Evolutionary conservation across 345 rosid genomes (phyloP).

Genomic region (rapeseed (Brassica napus)): DNA sequence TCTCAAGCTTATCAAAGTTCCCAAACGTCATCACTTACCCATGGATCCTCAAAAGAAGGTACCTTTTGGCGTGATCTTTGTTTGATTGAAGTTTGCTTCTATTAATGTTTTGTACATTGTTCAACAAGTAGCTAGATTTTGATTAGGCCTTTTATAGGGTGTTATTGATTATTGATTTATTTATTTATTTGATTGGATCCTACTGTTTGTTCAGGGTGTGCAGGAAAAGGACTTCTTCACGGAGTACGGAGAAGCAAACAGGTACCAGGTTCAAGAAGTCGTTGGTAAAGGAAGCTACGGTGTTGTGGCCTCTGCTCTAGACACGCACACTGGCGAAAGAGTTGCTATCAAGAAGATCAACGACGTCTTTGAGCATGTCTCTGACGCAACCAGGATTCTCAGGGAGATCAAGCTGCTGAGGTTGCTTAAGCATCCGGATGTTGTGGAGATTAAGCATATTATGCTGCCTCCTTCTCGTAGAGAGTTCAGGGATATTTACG

Average conservation of each 20-base stretch:
- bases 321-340: conserved; percentile 76
- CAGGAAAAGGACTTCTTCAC: conserved; percentile 85
- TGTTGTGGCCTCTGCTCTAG: conserved; percentile 91
- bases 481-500: conserved; percentile 91
- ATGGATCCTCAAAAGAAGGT: conserved; percentile 91
- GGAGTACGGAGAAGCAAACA: conserved; percentile 94
- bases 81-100: neutral
- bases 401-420: conserved; percentile 95
- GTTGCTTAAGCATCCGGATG: conserved; percentile 91
- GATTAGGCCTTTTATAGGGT: too few species aligned
- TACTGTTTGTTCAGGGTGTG: conserved; percentile 40
- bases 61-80: neutral
- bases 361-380: conserved; percentile 96
- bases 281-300: conserved; percentile 99
- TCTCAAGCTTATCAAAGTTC: conserved; percentile 53
- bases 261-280: conserved; percentile 88
- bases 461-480: conserved; percentile 98
- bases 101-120: too few species aligned
- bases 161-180: too few species aligned
- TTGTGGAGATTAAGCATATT: conserved; percentile 90
- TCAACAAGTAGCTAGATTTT: too few species aligned
- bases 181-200: conserved; percentile 16
- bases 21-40: conserved; percentile 51
- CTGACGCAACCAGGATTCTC: conserved; percentile 94
- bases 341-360: conserved; percentile 95